Conservation (phyloP, 805 yeast species). For the Candida sakaeoensis region DNA sequence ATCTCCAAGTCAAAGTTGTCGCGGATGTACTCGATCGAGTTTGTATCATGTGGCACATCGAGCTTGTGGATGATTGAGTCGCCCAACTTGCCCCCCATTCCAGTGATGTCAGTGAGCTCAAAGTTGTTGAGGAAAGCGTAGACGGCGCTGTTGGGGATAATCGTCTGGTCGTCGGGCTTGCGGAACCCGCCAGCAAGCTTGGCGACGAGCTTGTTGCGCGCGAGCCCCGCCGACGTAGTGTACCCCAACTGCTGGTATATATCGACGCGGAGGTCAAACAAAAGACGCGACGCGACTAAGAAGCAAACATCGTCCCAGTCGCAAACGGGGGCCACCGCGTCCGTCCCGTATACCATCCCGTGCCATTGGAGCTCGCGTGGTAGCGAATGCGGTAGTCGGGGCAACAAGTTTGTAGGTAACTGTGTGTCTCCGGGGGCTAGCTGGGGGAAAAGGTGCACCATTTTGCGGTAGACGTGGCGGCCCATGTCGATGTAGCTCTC, state of each 20-base stretch:
- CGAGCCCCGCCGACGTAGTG: conserved; percentile 88
- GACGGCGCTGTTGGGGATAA: conserved; percentile 50
- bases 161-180: conserved; percentile 86
- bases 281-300: conserved; percentile 60
- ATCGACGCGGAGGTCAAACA: conserved; percentile 49
- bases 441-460: conserved; percentile 47
- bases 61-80: conserved; percentile 49
- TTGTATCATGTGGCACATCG: conserved; percentile 45
- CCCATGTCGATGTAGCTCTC: conserved; percentile 90
- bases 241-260: conserved; percentile 61
- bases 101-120: conserved; percentile 74
- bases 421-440: conserved; percentile 18
- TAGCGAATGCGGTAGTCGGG: conserved; percentile 39
- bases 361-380: conserved; percentile 30
- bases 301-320: conserved; percentile 81
- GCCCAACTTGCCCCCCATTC: conserved; percentile 89
- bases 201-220: conserved; percentile 71
- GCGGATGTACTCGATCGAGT: conserved; percentile 46
- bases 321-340: no score
- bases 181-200: conserved; percentile 81
- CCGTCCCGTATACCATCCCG: conserved; percentile 24
- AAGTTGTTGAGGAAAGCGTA: conserved; percentile 54
- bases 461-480: conserved; percentile 45
- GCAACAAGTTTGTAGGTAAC: conserved; percentile 33
- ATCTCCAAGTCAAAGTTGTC: conserved; percentile 39